Percentiles rank a stretch among this genome's conserved stretches.
These are phyloP conservation scores for Solanum lycopersicoides DNA, from an alignment of 257 asterid species.

Conservation along the genomic window DNA sequence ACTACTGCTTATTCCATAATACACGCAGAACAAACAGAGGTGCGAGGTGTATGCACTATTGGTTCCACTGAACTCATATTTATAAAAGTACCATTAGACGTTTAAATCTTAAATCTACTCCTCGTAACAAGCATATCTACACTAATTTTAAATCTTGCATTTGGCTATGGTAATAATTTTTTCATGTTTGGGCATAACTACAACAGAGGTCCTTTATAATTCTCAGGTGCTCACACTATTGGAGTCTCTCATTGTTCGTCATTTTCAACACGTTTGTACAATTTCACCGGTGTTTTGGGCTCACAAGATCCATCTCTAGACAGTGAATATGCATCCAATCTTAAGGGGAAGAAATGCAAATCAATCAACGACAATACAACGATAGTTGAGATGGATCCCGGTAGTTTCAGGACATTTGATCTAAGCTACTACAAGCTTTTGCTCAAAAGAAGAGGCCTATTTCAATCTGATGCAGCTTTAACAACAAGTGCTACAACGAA, in stretches of 20 bases:
- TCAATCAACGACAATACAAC: neutral
- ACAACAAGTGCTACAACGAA: neutral
- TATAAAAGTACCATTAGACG: neutral
- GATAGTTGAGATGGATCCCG: neutral
- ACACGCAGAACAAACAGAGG: no score
- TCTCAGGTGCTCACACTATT: constrained; percentile 47
- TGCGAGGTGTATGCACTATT: neutral
- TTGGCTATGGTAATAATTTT: neutral
- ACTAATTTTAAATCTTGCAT: neutral
- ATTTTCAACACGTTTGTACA: constrained; percentile 36
- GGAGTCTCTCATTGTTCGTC: constrained; percentile 49
- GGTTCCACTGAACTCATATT: neutral
- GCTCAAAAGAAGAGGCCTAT: constrained; percentile 19
- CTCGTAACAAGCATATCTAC: neutral
- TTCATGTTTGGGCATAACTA: neutral
- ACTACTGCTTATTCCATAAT: no score
- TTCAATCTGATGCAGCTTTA: neutral
- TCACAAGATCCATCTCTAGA: constrained; percentile 11
- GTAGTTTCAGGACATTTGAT: neutral
- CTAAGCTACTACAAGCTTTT: constrained; percentile 15
- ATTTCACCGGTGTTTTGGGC: constrained; percentile 6
- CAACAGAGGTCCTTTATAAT: neutral
- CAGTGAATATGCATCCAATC: constrained; percentile 14
- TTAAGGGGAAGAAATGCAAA: neutral
- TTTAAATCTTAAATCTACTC: neutral